Percentiles rank a stretch among this genome's conserved stretches.
These are phyloP conservation scores for Umbelopsis sp. DNA, from an alignment of 192 early-diverging fungal species.

Conservation along the genomic window DNA sequence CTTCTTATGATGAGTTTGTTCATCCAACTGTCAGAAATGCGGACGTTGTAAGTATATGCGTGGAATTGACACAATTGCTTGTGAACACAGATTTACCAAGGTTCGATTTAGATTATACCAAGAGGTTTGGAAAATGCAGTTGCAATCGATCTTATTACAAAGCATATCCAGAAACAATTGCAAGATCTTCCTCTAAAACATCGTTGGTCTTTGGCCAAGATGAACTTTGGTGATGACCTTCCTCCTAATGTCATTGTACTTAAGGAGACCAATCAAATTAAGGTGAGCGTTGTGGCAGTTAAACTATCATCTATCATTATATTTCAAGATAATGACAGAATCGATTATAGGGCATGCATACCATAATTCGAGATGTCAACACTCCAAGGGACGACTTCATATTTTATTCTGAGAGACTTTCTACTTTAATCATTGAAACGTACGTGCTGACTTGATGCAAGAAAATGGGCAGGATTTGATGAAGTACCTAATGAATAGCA, in stretches of 20 bases:
- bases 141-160: constrained; percentile 90
- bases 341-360: constrained; percentile 67
- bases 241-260: constrained; percentile 51
- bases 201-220: constrained; percentile 57
- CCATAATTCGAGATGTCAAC: constrained; percentile 73
- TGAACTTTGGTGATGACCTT: constrained; percentile 30
- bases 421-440: constrained; percentile 83
- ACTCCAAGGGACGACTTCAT: constrained; percentile 85
- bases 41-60: constrained; percentile 64
- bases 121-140: constrained; percentile 88
- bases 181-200: constrained; percentile 64
- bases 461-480: background rate
- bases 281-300: constrained; percentile 25
- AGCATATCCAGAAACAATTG: constrained; percentile 86
- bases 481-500: background rate
- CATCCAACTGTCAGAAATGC: constrained; percentile 92
- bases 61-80: background rate
- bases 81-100: background rate
- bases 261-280: constrained; percentile 56
- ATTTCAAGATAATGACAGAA: background rate
- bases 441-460: constrained; percentile 31
- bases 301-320: background rate
- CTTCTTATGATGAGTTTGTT: constrained; percentile 90
- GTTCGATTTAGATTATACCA: constrained; percentile 73
- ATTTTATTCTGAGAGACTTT: constrained; percentile 89